Conservation (phyloP, 805 yeast species). For the Ascoidea rubescens region DNA sequence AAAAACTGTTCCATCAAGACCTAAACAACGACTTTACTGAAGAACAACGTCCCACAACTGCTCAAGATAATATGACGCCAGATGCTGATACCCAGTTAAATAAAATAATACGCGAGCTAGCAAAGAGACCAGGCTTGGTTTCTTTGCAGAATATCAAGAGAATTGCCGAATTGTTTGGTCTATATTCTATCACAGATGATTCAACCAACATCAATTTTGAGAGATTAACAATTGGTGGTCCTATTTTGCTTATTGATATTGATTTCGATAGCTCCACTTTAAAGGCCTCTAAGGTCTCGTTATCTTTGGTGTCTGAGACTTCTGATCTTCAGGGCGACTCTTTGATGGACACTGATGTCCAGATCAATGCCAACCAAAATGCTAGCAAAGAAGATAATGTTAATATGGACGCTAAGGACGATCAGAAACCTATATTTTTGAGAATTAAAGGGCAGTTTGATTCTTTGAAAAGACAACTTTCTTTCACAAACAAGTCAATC, state of each 20-base stretch:
- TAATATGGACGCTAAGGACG: background rate
- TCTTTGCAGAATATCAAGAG: constrained; percentile 5
- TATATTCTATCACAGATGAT: constrained; percentile 8
- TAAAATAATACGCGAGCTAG: constrained; percentile 1
- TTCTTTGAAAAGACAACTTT: constrained; percentile 4
- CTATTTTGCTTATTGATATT: constrained; percentile 22
- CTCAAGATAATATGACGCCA: no score
- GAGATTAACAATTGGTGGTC: constrained; percentile 21
- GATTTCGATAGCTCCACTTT: constrained; percentile 16
- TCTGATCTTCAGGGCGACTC: background rate
- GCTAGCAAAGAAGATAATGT: background rate
- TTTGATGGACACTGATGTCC: background rate
- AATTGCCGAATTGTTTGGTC: constrained; percentile 7
- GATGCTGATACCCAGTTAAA: constrained; percentile 1
- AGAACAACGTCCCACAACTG: no score
- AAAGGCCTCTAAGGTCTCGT: constrained; percentile 16
- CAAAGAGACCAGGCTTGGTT: constrained; percentile 8
- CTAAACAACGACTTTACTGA: no score
- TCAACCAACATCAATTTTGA: constrained; percentile 9
- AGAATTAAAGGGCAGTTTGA: background rate
- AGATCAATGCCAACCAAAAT: background rate
- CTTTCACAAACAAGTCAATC: constrained; percentile 2
- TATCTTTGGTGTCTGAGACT: constrained; percentile 12
- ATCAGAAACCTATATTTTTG: no score
- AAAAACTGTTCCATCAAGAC: no score